Percentiles rank a stretch among this genome's conserved stretches.
These are phyloP conservation scores for Mucor circinelloides DNA, from an alignment of 371 early-diverging fungal genomes.

Conservation along the genomic window DNA sequence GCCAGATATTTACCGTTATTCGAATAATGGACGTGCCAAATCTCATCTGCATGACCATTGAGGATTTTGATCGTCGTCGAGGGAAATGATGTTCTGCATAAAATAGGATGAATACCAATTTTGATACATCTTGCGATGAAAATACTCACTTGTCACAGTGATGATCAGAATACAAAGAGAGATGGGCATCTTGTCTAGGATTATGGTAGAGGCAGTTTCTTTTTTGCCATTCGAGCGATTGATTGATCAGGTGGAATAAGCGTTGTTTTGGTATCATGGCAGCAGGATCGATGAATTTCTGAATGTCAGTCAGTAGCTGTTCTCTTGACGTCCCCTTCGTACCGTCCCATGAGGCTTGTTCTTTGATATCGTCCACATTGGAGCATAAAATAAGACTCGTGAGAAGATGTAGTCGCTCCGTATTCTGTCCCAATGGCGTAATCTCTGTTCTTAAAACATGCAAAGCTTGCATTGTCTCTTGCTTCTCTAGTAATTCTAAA, in stretches of 20 bases:
- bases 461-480: constrained; percentile 66
- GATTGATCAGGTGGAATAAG: constrained; percentile 77
- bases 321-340: constrained; percentile 71
- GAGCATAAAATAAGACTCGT: constrained; percentile 72
- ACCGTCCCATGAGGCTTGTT: constrained; percentile 82
- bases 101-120: not conserved
- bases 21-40: constrained; percentile 94
- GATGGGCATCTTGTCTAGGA: constrained; percentile 46
- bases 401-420: constrained; percentile 61
- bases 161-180: constrained; percentile 78
- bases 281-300: constrained; percentile 76
- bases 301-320: constrained; percentile 64
- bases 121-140: not conserved
- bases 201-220: constrained; percentile 86
- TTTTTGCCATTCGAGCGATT: constrained; percentile 80
- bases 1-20: constrained; percentile 85
- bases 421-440: constrained; percentile 66
- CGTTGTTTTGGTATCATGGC: constrained; percentile 88
- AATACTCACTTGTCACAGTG: constrained; percentile 67
- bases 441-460: constrained; percentile 73
- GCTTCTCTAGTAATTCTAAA: constrained; percentile 73
- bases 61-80: constrained; percentile 62
- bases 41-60: constrained; percentile 87
- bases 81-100: constrained; percentile 26
- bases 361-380: constrained; percentile 59